Conservation (phyloP, 2,329 filamentous ascomycete species). For the Hypoxylon sp. region DNA sequence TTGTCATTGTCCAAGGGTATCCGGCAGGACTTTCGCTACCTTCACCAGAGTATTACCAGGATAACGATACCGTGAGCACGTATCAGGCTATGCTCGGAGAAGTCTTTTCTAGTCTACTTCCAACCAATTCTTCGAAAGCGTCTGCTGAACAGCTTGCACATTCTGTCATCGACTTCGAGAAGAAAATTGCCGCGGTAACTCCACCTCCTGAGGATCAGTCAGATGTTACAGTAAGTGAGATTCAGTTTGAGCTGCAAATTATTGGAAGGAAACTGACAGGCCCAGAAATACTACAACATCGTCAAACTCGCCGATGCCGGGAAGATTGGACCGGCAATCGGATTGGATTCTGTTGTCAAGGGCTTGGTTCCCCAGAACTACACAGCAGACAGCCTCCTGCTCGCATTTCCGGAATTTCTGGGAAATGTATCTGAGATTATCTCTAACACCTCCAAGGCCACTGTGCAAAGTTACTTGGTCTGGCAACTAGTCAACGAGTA, state of each 20-base stretch:
- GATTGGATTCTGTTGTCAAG: constrained; percentile 64
- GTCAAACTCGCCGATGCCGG: constrained; percentile 67
- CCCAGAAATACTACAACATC: constrained; percentile 73
- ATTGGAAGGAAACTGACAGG: constrained; percentile 29
- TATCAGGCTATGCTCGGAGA: constrained; percentile 62
- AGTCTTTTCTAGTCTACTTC: constrained; percentile 53
- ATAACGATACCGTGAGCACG: constrained; percentile 63
- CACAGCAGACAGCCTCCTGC: constrained; percentile 66
- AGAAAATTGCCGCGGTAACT: constrained; percentile 69
- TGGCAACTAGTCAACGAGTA: constrained; percentile 73
- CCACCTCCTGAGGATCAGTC: constrained; percentile 69
- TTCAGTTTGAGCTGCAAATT: background rate
- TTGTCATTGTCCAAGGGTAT: constrained; percentile 56
- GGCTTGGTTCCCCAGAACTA: constrained; percentile 64
- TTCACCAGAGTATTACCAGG: constrained; percentile 71
- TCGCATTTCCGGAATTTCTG: constrained; percentile 71
- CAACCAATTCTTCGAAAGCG: constrained; percentile 42
- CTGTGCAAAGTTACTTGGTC: constrained; percentile 71
- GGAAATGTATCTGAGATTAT: constrained; percentile 69
- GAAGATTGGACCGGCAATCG: constrained; percentile 67
- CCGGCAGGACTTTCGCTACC: constrained; percentile 68
- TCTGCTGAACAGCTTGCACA: constrained; percentile 51
- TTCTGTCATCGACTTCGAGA: constrained; percentile 69
- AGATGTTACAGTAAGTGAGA: constrained; percentile 65
- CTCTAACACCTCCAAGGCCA: constrained; percentile 63